Evolutionary conservation across 192 early-diverging fungal species (phyloP).

Genomic region (Endogone sp.): DNA sequence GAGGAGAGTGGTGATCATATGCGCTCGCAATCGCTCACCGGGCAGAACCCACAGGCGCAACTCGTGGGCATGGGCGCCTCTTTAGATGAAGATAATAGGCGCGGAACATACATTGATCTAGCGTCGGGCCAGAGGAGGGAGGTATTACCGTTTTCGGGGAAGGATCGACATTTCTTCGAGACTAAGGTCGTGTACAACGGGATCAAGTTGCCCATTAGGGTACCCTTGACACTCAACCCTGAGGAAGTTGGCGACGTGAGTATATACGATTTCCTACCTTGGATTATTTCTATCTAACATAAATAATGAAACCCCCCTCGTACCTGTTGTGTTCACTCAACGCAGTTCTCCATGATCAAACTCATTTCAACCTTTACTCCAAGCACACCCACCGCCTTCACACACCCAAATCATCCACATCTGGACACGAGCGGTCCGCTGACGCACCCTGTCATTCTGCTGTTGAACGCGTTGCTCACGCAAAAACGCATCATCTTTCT

Average conservation of each 20-base stretch:
- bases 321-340: no score
- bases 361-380: slow-evolving; percentile 75
- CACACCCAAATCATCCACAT: slow-evolving; percentile 75
- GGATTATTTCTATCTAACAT: neutral
- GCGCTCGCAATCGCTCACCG: neutral
- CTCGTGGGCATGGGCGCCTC: neutral
- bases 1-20: slow-evolving; percentile 20
- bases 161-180: slow-evolving; percentile 86
- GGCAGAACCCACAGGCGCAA: neutral
- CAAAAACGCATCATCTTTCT: slow-evolving; percentile 92
- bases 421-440: slow-evolving; percentile 79
- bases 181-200: slow-evolving; percentile 82
- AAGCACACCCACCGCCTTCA: slow-evolving; percentile 34
- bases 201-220: slow-evolving; percentile 81
- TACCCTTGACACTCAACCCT: slow-evolving; percentile 79
- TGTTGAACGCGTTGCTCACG: slow-evolving; percentile 89
- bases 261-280: neutral
- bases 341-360: slow-evolving; percentile 77
- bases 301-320: neutral
- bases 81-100: slow-evolving; percentile 20
- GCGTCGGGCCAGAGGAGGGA: slow-evolving; percentile 40
- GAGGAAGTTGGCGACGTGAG: slow-evolving; percentile 92
- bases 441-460: slow-evolving; percentile 83
- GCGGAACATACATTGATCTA: slow-evolving; percentile 48
- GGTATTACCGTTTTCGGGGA: slow-evolving; percentile 47